phyloP scores from a whole-genome alignment of 169 alveolate species.

The Ophryocystis elektroscirrha region DNA sequence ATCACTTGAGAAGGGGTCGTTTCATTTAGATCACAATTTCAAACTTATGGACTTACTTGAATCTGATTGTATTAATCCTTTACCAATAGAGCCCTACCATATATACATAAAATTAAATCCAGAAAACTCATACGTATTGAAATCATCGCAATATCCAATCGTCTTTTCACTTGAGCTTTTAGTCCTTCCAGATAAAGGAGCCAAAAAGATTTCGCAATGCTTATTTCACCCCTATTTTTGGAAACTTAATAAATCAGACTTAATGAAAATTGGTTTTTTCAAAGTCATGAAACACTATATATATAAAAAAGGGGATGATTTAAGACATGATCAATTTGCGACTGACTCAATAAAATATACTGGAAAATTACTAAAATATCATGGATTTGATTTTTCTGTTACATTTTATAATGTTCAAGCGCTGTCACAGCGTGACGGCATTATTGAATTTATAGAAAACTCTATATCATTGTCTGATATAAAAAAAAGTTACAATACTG shows the following conservation, averaged over 20 bases:
- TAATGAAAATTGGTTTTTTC: too few relatives aligned
- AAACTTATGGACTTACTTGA: too few relatives aligned
- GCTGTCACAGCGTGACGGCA: conserved; percentile 47
- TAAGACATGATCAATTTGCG: conserved; percentile 73
- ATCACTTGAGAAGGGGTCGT: too few relatives aligned
- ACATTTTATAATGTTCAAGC: conserved; percentile 63
- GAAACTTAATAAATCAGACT: too few relatives aligned
- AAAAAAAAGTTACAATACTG: neutral
- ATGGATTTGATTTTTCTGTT: conserved; percentile 59
- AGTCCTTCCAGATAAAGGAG: too few relatives aligned
- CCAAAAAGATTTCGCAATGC: too few relatives aligned
- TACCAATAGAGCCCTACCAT: neutral
- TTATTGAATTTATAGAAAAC: conserved; percentile 40
- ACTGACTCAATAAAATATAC: too few relatives aligned
- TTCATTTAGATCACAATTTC: too few relatives aligned
- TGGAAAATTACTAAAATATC: conserved; percentile 54
- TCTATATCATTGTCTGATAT: conserved; percentile 19
- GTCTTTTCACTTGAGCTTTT: too few relatives aligned
- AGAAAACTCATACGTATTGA: neutral
- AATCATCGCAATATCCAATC: neutral
- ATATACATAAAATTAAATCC: neutral
- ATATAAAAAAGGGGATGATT: conserved; percentile 82
- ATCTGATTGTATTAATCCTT: too few relatives aligned
- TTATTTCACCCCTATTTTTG: too few relatives aligned
- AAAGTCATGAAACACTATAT: conserved; percentile 26